Evolutionary conservation across 73 alveolate species (phyloP).

Genomic region (Uronychia setigera): DNA sequence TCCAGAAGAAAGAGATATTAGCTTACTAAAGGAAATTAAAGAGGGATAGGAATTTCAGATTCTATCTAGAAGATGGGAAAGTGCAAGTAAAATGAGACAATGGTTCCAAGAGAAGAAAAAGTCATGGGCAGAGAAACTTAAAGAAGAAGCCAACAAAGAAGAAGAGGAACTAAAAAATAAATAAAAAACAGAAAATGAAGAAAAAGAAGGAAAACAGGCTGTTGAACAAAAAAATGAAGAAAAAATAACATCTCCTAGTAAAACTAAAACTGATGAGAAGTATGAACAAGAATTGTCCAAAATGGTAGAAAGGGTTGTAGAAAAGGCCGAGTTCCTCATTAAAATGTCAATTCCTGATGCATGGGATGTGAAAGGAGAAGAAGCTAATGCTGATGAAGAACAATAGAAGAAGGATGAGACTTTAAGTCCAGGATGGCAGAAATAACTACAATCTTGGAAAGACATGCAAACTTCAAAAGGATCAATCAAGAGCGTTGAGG

Average conservation of each 20-base stretch:
- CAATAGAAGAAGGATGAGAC: not conserved
- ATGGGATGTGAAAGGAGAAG: constrained; percentile 32
- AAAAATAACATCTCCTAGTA: constrained; percentile 1
- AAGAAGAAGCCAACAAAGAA: constrained; percentile 38
- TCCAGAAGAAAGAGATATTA: constrained; percentile 20
- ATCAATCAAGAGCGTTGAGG: constrained; percentile 46
- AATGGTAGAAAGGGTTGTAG: constrained; percentile 54
- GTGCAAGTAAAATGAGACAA: constrained; percentile 57
- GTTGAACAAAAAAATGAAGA: constrained; percentile 42
- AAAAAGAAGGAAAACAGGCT: constrained; percentile 43
- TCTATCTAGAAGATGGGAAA: constrained; percentile 56
- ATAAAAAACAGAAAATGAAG: constrained; percentile 32
- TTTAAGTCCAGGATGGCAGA: constrained; percentile 37
- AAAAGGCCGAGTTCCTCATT: constrained; percentile 62
- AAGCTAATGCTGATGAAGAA: constrained; percentile 11
- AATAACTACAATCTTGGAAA: constrained; percentile 42
- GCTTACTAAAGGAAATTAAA: constrained; percentile 16
- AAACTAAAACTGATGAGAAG: constrained; percentile 32
- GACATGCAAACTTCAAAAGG: constrained; percentile 45
- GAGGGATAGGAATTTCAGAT: constrained; percentile 9
- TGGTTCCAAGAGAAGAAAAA: constrained; percentile 29
- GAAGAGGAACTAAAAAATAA: constrained; percentile 51
- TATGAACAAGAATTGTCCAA: constrained; percentile 38
- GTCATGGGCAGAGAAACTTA: constrained; percentile 12
- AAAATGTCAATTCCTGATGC: constrained; percentile 49